A percentile compares a stretch with the other conserved stretches of the same genome.
phyloP scores from a whole-genome alignment of 2,329 filamentous ascomycete genomes.

The Ceratocystiopsis sp. region DNA sequence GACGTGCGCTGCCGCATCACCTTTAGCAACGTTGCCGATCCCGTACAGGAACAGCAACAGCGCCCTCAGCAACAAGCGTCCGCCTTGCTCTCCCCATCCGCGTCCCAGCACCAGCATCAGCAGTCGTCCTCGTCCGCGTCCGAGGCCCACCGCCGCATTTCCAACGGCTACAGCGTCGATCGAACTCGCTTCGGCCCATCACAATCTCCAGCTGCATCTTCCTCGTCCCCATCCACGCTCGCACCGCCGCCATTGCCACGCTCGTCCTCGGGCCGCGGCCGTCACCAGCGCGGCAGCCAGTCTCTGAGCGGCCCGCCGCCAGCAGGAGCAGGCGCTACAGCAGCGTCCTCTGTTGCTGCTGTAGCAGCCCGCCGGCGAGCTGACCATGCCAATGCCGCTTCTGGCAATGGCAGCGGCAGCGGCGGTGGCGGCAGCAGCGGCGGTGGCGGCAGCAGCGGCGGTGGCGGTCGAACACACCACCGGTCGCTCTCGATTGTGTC shows the following conservation, averaged over 20 bases:
- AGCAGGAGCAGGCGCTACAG: neutral
- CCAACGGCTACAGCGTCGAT: slow-evolving; percentile 2
- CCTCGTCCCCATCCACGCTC: slow-evolving; percentile 1
- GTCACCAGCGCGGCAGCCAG: slow-evolving; percentile 8
- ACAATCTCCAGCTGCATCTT: neutral
- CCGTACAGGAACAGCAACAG: slow-evolving; percentile 4
- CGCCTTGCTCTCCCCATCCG: too few species aligned
- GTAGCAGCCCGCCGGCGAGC: neutral
- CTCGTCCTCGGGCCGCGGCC: too few species aligned
- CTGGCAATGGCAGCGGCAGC: neutral
- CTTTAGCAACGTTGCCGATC: slow-evolving; percentile 63
- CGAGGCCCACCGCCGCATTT: slow-evolving; percentile 11
- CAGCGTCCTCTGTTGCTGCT: neutral
- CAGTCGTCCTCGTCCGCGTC: neutral
- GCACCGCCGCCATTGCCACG: neutral
- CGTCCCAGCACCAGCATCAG: too few species aligned
- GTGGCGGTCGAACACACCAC: slow-evolving; percentile 31
- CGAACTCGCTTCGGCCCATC: slow-evolving; percentile 1
- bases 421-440: slow-evolving; percentile 19
- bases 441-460: slow-evolving; percentile 12
- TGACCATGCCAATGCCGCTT: neutral
- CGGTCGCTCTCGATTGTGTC: slow-evolving; percentile 72
- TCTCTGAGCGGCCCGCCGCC: slow-evolving; percentile 8
- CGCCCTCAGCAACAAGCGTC: neutral
- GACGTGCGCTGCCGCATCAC: slow-evolving; percentile 91